Evolutionary conservation across 441 rosid species (phyloP), one percentile per base, ranked within the genome.

Genomic region (Cnidoscolus chayamansa): DNA sequence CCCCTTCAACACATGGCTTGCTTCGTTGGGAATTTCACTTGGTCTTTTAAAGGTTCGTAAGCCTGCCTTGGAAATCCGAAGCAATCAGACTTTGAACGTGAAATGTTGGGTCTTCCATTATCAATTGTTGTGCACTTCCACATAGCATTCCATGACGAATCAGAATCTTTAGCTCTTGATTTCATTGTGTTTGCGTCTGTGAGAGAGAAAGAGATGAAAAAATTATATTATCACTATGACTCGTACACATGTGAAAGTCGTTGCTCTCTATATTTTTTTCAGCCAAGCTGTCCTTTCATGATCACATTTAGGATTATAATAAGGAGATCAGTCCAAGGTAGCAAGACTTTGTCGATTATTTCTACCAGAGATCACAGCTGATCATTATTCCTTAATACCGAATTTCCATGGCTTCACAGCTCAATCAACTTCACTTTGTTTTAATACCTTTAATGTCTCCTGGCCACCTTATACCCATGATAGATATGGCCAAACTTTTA

Each of bases 391-490:
- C 10, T 30, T 25, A 57, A 12, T 25, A 40, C n/a, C 63, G 37
- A 71, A 17, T 50, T 49, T 5, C 64, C 51, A 79, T 77, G 81
- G 79, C 72, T 65, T 62, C 81, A 19, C 25, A 60, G 45, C 13
- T 4, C 19, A 15, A 56, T 48, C 81, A 79, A 54, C 81, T 80
- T 73, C 87, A 84, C 45, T 82, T 84, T 68, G 78, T 84, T 73
- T 51, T 82, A 63, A 60, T 80, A 9, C 87, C 87, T 0, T 70
- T 84, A 8, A 68, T 82, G 82, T 71, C 84, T 10, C 85, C 78
- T 5, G 83, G 87, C 65, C 85, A 84, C 69, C 71, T 82, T 11
- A 76, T 84, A 15, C 85, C 87, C 30, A 80, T 81, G 85, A 45
- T 69, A 61, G 87, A 84, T 72, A 76, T 84, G 73, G 85, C 79